Base-by-base conservation (phyloP, 495 filamentous ascomycete species). In the Aspergillus ostianus region DNA sequence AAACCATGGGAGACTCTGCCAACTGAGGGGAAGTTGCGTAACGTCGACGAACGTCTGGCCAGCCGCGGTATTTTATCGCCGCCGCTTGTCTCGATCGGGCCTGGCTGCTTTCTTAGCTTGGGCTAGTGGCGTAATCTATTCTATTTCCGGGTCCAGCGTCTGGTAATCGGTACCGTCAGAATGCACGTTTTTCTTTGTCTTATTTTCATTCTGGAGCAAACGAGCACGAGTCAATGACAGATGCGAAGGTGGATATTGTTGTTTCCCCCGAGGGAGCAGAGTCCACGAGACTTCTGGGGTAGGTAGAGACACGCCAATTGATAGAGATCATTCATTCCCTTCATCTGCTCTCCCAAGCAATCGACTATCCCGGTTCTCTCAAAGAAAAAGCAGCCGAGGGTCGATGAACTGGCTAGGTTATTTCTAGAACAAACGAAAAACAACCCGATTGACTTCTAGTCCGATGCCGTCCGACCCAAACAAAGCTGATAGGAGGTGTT, bases 401-500 rank as follows among this genome's bases (percentile, higher is more conserved):
- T 36, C 9, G 12, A 36, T 29, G 32, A 26, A 8, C 51, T 26
- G 23, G 23, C 23, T 2, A 36, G 8, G n/a, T 1, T 30, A 54
- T 53, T 30, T 53, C 21, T 12, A 41, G 36, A 41, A 41, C 36
- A 41, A 53, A 53, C 30, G n/a, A 30, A 8, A 41, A 19, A 21
- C 7, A 50, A 52, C 29, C 52, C 30, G 47, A 59, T 47, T 51
- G 26, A 27, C 26, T 56, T 61, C 47, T 30, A 26, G 49, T 23
- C 49, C 51, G 51, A 48, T 61, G 50, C 50, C 48, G 50, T 60
- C 61, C 54, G 21, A 48, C 41, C 54, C 61, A 54, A 50, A 47
- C 61, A 54, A 50, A 47, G 32, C 53, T 64, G 64, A 67, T 67
- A 67, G 64, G 64, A 61, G 56, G 55, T 13, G 59, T 64, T 58